These are phyloP conservation scores for Dendrocalamus sinicus DNA, from an alignment of 176 grass and related monocot genomes.

Conservation along the genomic window DNA sequence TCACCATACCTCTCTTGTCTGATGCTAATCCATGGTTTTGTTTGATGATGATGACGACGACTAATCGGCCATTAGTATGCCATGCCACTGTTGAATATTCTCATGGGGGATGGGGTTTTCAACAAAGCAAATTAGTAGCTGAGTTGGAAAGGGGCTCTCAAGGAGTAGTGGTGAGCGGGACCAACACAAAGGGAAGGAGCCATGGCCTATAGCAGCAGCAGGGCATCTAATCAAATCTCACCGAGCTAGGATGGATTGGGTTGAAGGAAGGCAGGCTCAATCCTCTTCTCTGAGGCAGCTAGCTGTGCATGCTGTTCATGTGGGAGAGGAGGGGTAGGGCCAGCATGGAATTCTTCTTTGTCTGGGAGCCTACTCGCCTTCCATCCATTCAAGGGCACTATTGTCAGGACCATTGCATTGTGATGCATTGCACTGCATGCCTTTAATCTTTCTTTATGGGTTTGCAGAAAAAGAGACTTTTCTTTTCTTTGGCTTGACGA, in stretches of 20 bases:
- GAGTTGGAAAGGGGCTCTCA: constrained; percentile 44
- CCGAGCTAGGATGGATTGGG: no score
- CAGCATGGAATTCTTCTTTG: constrained; percentile 33
- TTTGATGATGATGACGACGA: constrained; percentile 45
- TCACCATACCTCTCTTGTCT: constrained; percentile 32
- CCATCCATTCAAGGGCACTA: constrained; percentile 41
- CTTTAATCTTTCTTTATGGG: constrained; percentile 52
- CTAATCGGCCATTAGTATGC: constrained; percentile 55
- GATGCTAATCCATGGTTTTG: constrained; percentile 43
- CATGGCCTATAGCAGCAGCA: not conserved
- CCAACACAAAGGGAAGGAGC: constrained; percentile 3
- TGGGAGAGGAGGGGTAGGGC: constrained; percentile 8
- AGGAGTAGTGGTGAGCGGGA: not conserved
- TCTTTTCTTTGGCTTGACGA: constrained; percentile 1
- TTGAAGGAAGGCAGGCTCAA: not conserved
- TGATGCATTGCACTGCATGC: constrained; percentile 27
- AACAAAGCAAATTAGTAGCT: constrained; percentile 50
- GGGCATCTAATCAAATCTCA: constrained; percentile 8
- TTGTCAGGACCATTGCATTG: constrained; percentile 49
- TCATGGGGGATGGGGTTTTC: constrained; percentile 43
- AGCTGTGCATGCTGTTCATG: constrained; percentile 28
- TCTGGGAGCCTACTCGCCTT: constrained; percentile 33
- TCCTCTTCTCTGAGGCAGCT: not conserved
- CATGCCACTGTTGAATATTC: constrained; percentile 50
- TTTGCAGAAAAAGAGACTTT: not conserved